Percentiles rank a stretch among this genome's conserved stretches.
phyloP scores from a whole-genome alignment of 2,329 filamentous ascomycete genomes.

The Phaeosphaeriaceae sp. region DNA sequence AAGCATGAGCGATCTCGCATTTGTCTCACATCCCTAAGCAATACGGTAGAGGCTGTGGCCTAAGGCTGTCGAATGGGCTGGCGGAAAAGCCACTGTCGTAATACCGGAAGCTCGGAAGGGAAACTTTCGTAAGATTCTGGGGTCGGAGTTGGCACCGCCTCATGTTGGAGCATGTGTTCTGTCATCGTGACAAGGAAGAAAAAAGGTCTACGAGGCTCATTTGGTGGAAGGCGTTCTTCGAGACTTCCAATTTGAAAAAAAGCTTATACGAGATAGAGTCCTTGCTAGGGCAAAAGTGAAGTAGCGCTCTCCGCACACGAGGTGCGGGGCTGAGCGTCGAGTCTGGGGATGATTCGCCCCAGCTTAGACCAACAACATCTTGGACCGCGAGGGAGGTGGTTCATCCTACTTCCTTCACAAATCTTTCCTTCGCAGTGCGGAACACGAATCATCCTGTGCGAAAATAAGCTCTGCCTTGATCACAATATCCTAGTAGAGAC shows the following conservation, averaged over 20 bases:
- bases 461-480: too few relatives aligned
- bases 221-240: neutral
- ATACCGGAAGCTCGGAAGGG: neutral
- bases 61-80: neutral
- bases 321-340: neutral
- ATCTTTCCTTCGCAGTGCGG: too few relatives aligned
- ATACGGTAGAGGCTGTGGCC: neutral
- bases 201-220: neutral
- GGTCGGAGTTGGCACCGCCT: neutral
- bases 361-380: neutral
- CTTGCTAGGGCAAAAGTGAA: neutral
- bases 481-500: too few relatives aligned
- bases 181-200: neutral
- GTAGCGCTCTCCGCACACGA: neutral
- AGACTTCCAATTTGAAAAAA: neutral
- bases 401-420: neutral
- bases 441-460: too few relatives aligned
- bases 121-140: neutral
- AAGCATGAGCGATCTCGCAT: neutral
- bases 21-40: neutral
- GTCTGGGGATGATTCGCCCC: neutral
- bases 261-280: neutral
- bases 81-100: neutral
- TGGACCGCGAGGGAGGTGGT: neutral
- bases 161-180: neutral